Percentiles rank a stretch among this genome's conserved stretches.
phyloP scores from a whole-genome alignment of 108 stramenopile genomes.

The Cylindrotheca closterium region DNA sequence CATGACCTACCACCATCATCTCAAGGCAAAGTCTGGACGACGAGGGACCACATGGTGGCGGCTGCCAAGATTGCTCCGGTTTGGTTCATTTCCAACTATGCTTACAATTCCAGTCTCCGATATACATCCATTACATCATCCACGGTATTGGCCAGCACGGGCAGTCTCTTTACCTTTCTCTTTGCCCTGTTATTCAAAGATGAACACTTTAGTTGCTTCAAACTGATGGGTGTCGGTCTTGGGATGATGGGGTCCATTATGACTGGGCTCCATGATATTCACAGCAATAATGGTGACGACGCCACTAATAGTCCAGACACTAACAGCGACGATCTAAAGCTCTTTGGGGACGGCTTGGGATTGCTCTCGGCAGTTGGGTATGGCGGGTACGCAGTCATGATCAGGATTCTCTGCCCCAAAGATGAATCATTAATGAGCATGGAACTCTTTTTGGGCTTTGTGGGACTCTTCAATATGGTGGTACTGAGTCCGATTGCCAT shows the following conservation, averaged over 20 bases:
- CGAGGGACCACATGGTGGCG: conserved; percentile 39
- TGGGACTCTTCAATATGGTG: conserved; percentile 80
- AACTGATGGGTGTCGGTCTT: conserved; percentile 63
- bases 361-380: conserved; percentile 80
- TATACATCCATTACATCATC: conserved; percentile 88
- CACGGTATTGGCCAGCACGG: conserved; percentile 90
- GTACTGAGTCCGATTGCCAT: conserved; percentile 62
- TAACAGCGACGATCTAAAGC: conserved; percentile 9
- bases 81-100: conserved; percentile 91
- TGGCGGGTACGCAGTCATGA: conserved; percentile 79
- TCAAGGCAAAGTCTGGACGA: conserved; percentile 30
- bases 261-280: conserved; percentile 61
- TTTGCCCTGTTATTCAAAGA: conserved; percentile 73
- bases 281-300: not conserved
- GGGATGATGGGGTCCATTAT: conserved; percentile 70
- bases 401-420: conserved; percentile 66
- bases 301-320: conserved; percentile 1
- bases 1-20: not conserved
- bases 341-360: conserved; percentile 73
- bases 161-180: conserved; percentile 91
- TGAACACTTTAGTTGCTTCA: conserved; percentile 54
- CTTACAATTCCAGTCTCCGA: conserved; percentile 81
- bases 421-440: conserved; percentile 83
- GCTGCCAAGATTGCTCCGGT: conserved; percentile 71
- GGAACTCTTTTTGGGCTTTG: conserved; percentile 91